Percentiles rank a stretch among this genome's conserved stretches.
Conservation (phyloP, 768 basidiomycete species). For the Lepiota brunneoincarnata region DNA sequence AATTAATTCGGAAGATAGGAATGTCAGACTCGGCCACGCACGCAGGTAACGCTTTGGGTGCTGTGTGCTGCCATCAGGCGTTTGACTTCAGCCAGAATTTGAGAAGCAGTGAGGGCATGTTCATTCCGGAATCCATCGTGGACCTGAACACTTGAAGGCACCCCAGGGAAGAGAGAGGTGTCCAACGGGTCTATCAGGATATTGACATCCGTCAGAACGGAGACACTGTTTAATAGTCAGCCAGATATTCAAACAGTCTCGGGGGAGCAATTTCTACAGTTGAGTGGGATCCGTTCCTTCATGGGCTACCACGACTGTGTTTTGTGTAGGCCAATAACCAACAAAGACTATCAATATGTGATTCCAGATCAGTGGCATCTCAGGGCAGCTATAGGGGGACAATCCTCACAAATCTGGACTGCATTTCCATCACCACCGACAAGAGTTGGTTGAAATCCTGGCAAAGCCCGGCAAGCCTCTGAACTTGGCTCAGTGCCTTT, state of each 20-base stretch:
- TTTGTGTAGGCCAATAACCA: slow-evolving; percentile 50
- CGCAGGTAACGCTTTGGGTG: slow-evolving; percentile 38
- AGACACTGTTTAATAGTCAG: slow-evolving; percentile 29
- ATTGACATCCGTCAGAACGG: slow-evolving; percentile 49
- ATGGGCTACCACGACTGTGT: slow-evolving; percentile 57
- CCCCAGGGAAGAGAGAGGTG: slow-evolving; percentile 52
- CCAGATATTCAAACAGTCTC: background rate
- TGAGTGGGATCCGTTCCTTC: slow-evolving; percentile 58
- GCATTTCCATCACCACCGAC: slow-evolving; percentile 50
- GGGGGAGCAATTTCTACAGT: slow-evolving; percentile 32
- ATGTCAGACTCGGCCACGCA: slow-evolving; percentile 22
- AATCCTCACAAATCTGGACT: slow-evolving; percentile 43
- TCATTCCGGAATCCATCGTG: slow-evolving; percentile 54
- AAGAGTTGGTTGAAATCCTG: slow-evolving; percentile 38
- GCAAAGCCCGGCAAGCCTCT: slow-evolving; percentile 40
- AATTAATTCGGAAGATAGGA: background rate
- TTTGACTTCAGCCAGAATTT: slow-evolving; percentile 43
- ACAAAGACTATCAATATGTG: slow-evolving; percentile 41
- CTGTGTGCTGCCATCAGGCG: slow-evolving; percentile 33
- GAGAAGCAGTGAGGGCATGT: slow-evolving; percentile 44
- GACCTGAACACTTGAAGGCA: slow-evolving; percentile 38
- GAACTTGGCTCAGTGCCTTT: background rate
- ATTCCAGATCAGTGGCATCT: background rate
- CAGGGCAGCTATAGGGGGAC: background rate
- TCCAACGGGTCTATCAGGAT: slow-evolving; percentile 38